A percentile compares a stretch with the other conserved stretches of the same genome.
Conservation (phyloP, 495 filamentous ascomycete genomes). For the Podospora conica region DNA sequence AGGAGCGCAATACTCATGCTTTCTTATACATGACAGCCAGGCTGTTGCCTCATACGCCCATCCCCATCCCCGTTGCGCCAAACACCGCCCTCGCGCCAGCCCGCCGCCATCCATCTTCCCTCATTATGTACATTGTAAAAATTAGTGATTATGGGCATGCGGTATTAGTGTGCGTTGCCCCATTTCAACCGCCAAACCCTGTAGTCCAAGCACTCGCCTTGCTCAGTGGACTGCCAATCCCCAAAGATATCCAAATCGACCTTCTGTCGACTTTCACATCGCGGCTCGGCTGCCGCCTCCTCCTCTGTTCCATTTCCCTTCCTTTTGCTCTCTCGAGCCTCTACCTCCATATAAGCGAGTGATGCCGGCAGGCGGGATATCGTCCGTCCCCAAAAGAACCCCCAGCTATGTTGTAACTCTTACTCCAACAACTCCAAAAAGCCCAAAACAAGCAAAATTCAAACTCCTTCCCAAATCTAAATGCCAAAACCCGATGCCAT, state of each 20-base stretch:
- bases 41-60: not conserved
- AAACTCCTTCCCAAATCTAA: constrained; percentile 42
- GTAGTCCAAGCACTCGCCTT: not conserved
- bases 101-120: not conserved
- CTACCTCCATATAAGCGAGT: constrained; percentile 24
- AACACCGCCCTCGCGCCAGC: not conserved
- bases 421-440: constrained; percentile 46
- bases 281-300: not conserved
- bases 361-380: constrained; percentile 29
- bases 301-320: constrained; percentile 2
- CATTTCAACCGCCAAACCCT: not conserved
- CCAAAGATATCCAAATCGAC: not conserved
- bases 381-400: constrained; percentile 17
- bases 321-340: not conserved
- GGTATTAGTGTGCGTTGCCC: constrained; percentile 17
- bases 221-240: constrained; percentile 2
- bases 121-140: constrained; percentile 23
- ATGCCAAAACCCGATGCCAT: constrained; percentile 48
- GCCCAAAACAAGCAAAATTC: constrained; percentile 25
- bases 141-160: constrained; percentile 32
- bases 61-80: not conserved
- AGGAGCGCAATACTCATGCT: not conserved
- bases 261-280: not conserved
- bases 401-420: constrained; percentile 20
- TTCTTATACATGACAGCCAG: not conserved